phyloP scores from a whole-genome alignment of 768 basidiomycete species.

The Mycena chlorophos region DNA sequence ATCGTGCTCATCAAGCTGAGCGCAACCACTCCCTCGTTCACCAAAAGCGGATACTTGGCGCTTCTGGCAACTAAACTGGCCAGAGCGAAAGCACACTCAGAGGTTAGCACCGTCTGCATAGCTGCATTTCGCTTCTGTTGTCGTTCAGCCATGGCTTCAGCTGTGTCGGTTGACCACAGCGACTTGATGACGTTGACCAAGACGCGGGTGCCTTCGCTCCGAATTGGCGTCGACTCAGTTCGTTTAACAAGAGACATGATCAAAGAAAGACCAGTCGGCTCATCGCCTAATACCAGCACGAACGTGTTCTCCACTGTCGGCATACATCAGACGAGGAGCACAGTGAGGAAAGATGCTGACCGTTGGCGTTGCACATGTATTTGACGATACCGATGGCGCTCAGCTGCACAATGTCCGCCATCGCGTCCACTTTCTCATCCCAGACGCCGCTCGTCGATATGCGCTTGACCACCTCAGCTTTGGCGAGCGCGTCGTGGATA shows the following conservation, averaged over 20 bases:
- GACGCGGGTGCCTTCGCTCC: slow-evolving; percentile 88
- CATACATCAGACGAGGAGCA: not conserved
- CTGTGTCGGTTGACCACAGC: slow-evolving; percentile 55
- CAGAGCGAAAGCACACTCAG: slow-evolving; percentile 61
- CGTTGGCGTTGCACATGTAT: slow-evolving; percentile 76
- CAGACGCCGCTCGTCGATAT: slow-evolving; percentile 68
- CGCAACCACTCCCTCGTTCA: slow-evolving; percentile 88
- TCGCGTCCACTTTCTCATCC: slow-evolving; percentile 68
- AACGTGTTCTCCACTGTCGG: slow-evolving; percentile 45
- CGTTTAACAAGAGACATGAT: slow-evolving; percentile 75
- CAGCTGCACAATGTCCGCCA: slow-evolving; percentile 85
- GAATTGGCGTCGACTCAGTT: slow-evolving; percentile 78
- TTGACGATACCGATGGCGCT: slow-evolving; percentile 87
- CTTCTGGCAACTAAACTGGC: slow-evolving; percentile 74
- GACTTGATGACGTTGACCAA: slow-evolving; percentile 84
- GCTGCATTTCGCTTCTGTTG: slow-evolving; percentile 55
- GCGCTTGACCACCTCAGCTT: slow-evolving; percentile 61
- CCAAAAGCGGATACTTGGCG: slow-evolving; percentile 76
- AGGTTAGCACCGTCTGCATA: slow-evolving; percentile 50
- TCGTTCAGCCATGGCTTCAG: slow-evolving; percentile 38
- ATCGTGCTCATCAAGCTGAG: slow-evolving; percentile 74
- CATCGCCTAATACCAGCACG: slow-evolving; percentile 47
- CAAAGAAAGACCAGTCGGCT: slow-evolving; percentile 56
- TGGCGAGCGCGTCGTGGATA: slow-evolving; percentile 60
- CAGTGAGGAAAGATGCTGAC: slow-evolving; percentile 37